A percentile compares a stretch with the other conserved stretches of the same genome.
Conservation (phyloP, 2,329 filamentous ascomycete species). For the Hypoxylon sp. region DNA sequence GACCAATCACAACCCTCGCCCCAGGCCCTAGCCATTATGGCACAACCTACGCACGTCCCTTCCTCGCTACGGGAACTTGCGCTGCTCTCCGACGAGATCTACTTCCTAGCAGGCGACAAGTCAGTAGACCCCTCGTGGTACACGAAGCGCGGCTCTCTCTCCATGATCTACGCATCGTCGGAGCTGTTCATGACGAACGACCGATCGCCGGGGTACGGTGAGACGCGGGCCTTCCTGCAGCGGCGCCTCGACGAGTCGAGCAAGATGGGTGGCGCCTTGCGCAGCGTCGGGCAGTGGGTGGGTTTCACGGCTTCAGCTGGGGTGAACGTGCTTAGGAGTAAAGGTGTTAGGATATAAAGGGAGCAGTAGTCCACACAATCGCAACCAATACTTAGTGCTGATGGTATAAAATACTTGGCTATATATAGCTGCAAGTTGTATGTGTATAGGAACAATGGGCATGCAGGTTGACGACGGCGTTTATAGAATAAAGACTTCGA, state of each 20-base stretch:
- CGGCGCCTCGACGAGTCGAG: slow-evolving; percentile 80
- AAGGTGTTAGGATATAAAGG: slow-evolving; percentile 73
- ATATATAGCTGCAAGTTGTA: not conserved
- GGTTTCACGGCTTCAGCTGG: slow-evolving; percentile 83
- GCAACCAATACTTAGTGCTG: too few species aligned
- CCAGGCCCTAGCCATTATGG: slow-evolving; percentile 91
- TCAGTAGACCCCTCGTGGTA: slow-evolving; percentile 93
- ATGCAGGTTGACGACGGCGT: slow-evolving; percentile 4
- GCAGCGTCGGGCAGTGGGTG: slow-evolving; percentile 81
- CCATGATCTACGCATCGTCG: slow-evolving; percentile 75
- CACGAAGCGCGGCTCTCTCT: slow-evolving; percentile 70
- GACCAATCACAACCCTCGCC: not conserved
- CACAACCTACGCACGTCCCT: slow-evolving; percentile 83
- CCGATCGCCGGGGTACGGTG: slow-evolving; percentile 76
- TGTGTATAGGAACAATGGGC: slow-evolving; percentile 12
- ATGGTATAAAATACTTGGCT: not conserved
- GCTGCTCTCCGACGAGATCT: slow-evolving; percentile 90
- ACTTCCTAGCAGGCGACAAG: slow-evolving; percentile 85
- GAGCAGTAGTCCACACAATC: not conserved
- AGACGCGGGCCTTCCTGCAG: slow-evolving; percentile 85
- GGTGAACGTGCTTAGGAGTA: slow-evolving; percentile 88
- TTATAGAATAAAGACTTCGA: slow-evolving; percentile 2
- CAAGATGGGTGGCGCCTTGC: slow-evolving; percentile 72
- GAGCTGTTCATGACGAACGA: slow-evolving; percentile 98
- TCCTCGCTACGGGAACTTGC: slow-evolving; percentile 84